Base-by-base conservation (phyloP, 805 yeast genomes). In the Barnettozyma wickerhamii region DNA sequence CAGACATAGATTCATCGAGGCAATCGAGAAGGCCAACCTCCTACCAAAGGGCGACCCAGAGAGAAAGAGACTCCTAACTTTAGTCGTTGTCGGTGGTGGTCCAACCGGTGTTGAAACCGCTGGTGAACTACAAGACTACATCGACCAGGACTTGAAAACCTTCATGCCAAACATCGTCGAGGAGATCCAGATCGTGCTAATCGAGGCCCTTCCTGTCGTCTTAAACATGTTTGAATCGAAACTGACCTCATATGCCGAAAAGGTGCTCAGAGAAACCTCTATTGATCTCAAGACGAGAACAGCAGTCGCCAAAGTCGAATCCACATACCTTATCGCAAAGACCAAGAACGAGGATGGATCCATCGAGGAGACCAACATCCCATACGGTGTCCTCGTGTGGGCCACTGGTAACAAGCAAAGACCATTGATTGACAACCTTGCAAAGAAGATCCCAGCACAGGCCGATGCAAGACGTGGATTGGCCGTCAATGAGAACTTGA, bases 61-160 rank as follows among this genome's bases (percentile, higher is more conserved):
- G 62, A 79, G 97, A 66, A 77, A 79, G 66, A 79, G 95, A 63
- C 74, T 91, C 55, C 75, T 90, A 61, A 84, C 82, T 48, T 81
- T 89, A 55, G 91, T 91, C 48, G 95, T 91, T 48, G 95, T 93
- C 52, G 98, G 98, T 58, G 98, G 97, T 66, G 98, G 98, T 50
- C 97, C 98, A 62, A 90, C 98, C 33, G 98, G 98, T 70, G 96
- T 90, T 48, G 97, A 89, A 69, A 84, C 89, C 56, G 96, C 97
- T 52, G 98, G 95, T 58, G 97, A 91, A 68, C 70, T 90, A 55
- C 95, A 85, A 68, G 98, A 90, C 66, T 91, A 86, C 66, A 84
- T 89, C 48, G 89, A 85, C 63, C 95, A 90, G 64, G 98, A 90
- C 65, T 74, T 90, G 66, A 68, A 70, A 55, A 85, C 82, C 66